Evolutionary conservation across 1,284 basidiomycete genomes (phyloP), one percentile per base, ranked within the genome.

Genomic region (Cryptococcus sp.): DNA sequence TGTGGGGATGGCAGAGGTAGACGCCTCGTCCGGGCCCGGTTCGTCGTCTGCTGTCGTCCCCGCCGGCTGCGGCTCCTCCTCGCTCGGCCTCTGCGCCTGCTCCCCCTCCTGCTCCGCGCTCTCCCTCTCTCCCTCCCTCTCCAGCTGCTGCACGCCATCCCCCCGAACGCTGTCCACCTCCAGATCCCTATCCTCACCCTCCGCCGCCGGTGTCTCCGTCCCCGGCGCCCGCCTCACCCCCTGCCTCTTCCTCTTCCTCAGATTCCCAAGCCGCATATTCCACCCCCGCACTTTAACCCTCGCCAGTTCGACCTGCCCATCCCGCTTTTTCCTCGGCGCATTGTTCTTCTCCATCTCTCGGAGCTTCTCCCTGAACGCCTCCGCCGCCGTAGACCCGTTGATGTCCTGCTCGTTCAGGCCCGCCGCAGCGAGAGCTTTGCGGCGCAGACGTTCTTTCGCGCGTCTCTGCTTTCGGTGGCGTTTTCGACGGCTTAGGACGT

Each of bases 381-480:
- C 58, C 20, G 66, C 63, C 4, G 54, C 59, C 12, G 43, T 56
- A 0, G 51, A 51, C 18, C 55, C 59, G 43, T 68, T 64, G 12
- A 72, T 55, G 9, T 60, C 58, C 21, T 69, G 66, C 51, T 68
- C 67, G 5, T 58, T 65, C 7, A 74, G 21, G 1, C 73, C 73
- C 0, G 71, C 73, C 1, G 73, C 73, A 1, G 64, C 63, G 1
- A 73, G 57, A 1, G 70, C 72, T 60, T 76, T 74, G 3, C 71
- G 59, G 36, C 72, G 57, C 48, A 65, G 48, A 16, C 73, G 56
- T 35, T 71, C 73, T 35, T 66, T 65, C 18, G 69, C 62, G 1
- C 75, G 67, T 61, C 71, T 72, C 36, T 62, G 59, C 33, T 64
- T 63, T 50, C 69, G 67, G 42, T 63, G 67, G 12, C 63, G 59